Base-by-base conservation (phyloP, 106 monocot species). In the Acanthochlamys bracteata region DNA sequence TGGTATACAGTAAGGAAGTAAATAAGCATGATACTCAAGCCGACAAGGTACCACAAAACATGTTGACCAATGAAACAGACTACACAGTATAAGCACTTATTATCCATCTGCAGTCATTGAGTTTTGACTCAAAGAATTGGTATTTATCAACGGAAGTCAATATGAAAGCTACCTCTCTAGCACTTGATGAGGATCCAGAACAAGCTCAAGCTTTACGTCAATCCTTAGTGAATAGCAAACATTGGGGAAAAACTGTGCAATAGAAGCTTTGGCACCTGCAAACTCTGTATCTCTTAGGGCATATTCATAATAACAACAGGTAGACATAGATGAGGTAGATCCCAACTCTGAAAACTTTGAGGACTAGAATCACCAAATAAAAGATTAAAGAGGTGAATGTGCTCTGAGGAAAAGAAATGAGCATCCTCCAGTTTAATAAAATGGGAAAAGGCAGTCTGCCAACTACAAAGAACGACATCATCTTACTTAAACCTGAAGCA, bases 181-280 rank as follows among this genome's bases (percentile, higher is more conserved):
- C 25, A 86, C 62, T 60, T 76, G 79, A 73, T 73, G 79, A 7
- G 86, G 86, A 60, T 82, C 86, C 43, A 71, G 68, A 26, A 76
- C 76, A 70, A 86, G 86, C 59, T 82, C 57, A 62, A 86, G 82
- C 53, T 86, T 86, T 64, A 82, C 86, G 63, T 86, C 86, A 66
- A 86, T 76, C 86, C 86, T 82, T 43, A 86, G 26, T 39, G 82
- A 86, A 73, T 67, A 82, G 13, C 76, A 61, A 39, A 70, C 82
- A 60, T 79, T 82, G 15, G 79, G 78, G 41, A 86, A 86, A 43
- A 82, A 66, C 86, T 75, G 45, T 86, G 86, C 12, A 79, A 57
- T 51, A 86, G 70, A 59, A 86, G 82, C 61, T 86, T 86, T 40
- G 86, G 86, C 27, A 86, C 69, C 86, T 86, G 76, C 40, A 27